Evolutionary conservation across 805 yeast genomes (phyloP).

Genomic region (Debaryomyces castellii): DNA sequence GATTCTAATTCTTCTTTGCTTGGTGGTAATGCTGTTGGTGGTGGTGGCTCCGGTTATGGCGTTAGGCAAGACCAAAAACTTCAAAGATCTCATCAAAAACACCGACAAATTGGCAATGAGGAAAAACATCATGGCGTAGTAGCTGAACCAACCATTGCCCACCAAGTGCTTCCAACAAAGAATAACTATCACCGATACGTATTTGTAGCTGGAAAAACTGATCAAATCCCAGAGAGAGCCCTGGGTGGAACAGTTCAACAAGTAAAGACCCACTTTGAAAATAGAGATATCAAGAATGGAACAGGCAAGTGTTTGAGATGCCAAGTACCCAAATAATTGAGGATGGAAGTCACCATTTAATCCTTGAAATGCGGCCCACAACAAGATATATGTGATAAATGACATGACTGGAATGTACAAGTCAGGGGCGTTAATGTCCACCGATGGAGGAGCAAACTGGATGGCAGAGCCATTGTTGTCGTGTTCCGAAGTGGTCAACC

Average conservation of each 20-base stretch:
- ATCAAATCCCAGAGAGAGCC: constrained; percentile 70
- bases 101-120: constrained; percentile 48
- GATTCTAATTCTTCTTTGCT: constrained; percentile 75
- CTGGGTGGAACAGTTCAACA: constrained; percentile 68
- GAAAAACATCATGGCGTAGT: constrained; percentile 35
- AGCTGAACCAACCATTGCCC: constrained; percentile 29
- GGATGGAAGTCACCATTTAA: constrained; percentile 90
- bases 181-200: constrained; percentile 70
- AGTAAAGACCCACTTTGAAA: constrained; percentile 78
- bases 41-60: constrained; percentile 36
- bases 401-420: constrained; percentile 96
- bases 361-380: constrained; percentile 84
- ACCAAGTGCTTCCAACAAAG: constrained; percentile 51
- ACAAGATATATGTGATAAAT: constrained; percentile 77
- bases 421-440: constrained; percentile 94
- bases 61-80: constrained; percentile 66
- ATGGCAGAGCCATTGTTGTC: constrained; percentile 23
- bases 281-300: constrained; percentile 72
- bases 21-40: constrained; percentile 59
- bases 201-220: constrained; percentile 92
- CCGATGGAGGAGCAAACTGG: constrained; percentile 69
- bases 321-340: constrained; percentile 80
- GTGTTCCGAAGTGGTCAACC: constrained; percentile 36
- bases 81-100: constrained; percentile 67
- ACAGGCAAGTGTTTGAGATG: constrained; percentile 84